Conservation (phyloP, 1,284 basidiomycete genomes). For the Fomitopsis pinicola region DNA sequence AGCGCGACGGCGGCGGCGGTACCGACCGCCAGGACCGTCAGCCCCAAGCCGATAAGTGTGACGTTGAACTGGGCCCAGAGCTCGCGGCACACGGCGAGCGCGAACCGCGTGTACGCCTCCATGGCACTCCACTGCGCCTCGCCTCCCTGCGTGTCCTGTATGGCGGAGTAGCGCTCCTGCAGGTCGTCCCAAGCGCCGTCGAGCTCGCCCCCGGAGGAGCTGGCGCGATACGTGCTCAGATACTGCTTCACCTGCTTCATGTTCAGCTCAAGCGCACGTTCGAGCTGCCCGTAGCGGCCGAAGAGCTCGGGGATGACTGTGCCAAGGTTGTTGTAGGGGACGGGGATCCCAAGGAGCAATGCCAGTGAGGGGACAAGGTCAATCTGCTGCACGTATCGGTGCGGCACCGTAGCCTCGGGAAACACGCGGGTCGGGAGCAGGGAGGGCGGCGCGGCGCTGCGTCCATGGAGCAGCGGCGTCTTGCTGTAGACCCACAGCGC, state of each 20-base stretch:
- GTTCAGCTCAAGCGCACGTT: conserved; percentile 70
- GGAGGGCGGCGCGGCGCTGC: conserved; percentile 35
- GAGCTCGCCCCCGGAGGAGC: conserved; percentile 70
- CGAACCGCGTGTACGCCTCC: conserved; percentile 56
- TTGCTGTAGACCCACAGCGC: conserved; percentile 93
- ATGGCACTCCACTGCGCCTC: conserved; percentile 34
- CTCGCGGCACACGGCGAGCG: conserved; percentile 70
- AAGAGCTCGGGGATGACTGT: conserved; percentile 91
- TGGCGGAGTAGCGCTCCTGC: conserved; percentile 42
- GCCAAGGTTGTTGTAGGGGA: conserved; percentile 96
- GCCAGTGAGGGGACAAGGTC: conserved; percentile 90
- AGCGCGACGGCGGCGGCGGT: conserved; percentile 44
- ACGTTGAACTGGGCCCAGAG: conserved; percentile 97
- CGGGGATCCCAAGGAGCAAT: conserved; percentile 88
- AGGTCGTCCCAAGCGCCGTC: conserved; percentile 55
- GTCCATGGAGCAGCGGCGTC: conserved; percentile 38
- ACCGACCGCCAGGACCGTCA: conserved; percentile 46
- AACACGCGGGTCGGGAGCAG: conserved; percentile 56
- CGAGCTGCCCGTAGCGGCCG: conserved; percentile 27
- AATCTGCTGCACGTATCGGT: conserved; percentile 86
- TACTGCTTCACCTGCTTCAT: conserved; percentile 77
- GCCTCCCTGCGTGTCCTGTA: conserved; percentile 12
- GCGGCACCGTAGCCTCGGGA: conserved; percentile 50
- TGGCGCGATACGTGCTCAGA: conserved; percentile 70
- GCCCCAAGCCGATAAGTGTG: conserved; percentile 68